A percentile compares a stretch with the other conserved stretches of the same genome.
Conservation (phyloP, 108 stramenopile species). For the Cyclotella distinguenda region DNA sequence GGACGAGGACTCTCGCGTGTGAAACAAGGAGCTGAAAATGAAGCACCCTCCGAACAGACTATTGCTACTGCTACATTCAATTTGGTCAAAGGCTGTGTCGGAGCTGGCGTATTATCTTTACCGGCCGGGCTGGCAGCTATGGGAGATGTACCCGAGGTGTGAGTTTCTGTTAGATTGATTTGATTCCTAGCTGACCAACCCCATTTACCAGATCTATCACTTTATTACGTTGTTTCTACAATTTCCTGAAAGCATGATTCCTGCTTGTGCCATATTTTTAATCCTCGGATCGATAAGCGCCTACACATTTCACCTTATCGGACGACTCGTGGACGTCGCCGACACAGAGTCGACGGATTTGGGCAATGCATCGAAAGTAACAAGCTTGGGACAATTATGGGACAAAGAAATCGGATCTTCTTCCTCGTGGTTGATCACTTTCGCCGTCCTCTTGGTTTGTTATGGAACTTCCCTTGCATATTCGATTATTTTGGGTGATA, state of each 20-base stretch:
- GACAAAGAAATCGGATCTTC: conserved; percentile 59
- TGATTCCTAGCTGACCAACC: not conserved
- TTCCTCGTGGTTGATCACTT: conserved; percentile 71
- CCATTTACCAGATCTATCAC: not conserved
- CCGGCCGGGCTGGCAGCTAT: conserved; percentile 77
- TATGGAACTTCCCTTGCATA: conserved; percentile 81
- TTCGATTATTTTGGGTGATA: conserved; percentile 84
- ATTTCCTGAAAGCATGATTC: conserved; percentile 43
- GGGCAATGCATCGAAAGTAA: conserved; percentile 3
- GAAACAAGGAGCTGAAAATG: not conserved
- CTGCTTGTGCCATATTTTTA: conserved; percentile 63
- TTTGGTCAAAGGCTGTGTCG: conserved; percentile 87
- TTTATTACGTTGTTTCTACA: not conserved
- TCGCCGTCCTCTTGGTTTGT: conserved; percentile 68
- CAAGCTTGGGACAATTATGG: conserved; percentile 86
- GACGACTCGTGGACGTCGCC: conserved; percentile 51
- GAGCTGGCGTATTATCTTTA: conserved; percentile 83
- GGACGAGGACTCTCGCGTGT: not conserved
- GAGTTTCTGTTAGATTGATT: conserved; percentile 6
- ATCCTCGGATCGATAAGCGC: conserved; percentile 76
- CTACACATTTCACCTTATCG: conserved; percentile 85
- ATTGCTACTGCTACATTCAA: conserved; percentile 73
- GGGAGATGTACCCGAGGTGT: conserved; percentile 53
- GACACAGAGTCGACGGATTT: conserved; percentile 10
- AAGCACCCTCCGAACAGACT: conserved; percentile 6